Conservation (phyloP, 1,139 yeast genomes). For the Debaryomyces fabryi region DNA sequence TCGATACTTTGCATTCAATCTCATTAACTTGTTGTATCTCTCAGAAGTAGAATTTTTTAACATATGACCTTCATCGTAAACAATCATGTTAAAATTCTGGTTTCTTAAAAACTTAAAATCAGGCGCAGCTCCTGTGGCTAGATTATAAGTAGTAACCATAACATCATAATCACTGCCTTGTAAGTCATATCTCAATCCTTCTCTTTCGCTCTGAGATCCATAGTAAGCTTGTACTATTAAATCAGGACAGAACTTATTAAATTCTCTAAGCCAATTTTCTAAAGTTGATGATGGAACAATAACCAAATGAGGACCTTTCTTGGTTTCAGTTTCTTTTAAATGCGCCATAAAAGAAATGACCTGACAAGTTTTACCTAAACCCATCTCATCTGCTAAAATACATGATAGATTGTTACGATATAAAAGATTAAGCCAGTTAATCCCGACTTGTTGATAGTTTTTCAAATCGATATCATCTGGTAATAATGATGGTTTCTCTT, state of each 20-base stretch:
- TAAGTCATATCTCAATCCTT: slow-evolving; percentile 74
- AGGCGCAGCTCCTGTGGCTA: slow-evolving; percentile 84
- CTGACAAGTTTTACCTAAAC: slow-evolving; percentile 96
- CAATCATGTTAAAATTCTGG: slow-evolving; percentile 80
- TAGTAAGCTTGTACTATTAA: slow-evolving; percentile 88
- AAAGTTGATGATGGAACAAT: slow-evolving; percentile 96
- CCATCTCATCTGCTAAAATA: slow-evolving; percentile 98
- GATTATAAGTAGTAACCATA: slow-evolving; percentile 87
- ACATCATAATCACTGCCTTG: slow-evolving; percentile 77
- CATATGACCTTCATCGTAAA: slow-evolving; percentile 98
- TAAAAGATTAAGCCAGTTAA: slow-evolving; percentile 86
- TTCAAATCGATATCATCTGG: slow-evolving; percentile 69
- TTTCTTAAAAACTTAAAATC: slow-evolving; percentile 79
- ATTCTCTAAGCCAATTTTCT: slow-evolving; percentile 97
- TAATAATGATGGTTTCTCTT: slow-evolving; percentile 68
- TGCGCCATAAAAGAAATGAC: slow-evolving; percentile 95
- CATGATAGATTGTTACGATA: slow-evolving; percentile 83
- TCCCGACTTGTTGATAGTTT: slow-evolving; percentile 91
- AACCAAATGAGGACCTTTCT: slow-evolving; percentile 92
- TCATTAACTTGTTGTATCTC: slow-evolving; percentile 84
- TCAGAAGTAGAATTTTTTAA: slow-evolving; percentile 87
- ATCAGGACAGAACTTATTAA: slow-evolving; percentile 82
- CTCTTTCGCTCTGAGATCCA: slow-evolving; percentile 85
- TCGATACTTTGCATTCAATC: slow-evolving; percentile 76
- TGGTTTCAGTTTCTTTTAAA: slow-evolving; percentile 91